These are phyloP conservation scores for Lactarius hatsudake DNA, from an alignment of 768 basidiomycete species.

Conservation along the genomic window DNA sequence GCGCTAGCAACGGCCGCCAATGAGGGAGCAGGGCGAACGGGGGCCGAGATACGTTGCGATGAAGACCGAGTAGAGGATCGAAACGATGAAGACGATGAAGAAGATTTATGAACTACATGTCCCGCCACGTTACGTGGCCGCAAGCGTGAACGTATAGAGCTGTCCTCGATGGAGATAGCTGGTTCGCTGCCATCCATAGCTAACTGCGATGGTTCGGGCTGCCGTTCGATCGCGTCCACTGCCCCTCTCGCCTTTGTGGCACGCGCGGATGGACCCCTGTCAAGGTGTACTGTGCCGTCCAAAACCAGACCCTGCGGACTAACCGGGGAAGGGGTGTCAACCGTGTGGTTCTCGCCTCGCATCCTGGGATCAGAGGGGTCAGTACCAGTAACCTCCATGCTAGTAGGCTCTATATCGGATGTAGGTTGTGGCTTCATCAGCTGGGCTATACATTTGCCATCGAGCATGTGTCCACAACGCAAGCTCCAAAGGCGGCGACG, in stretches of 20 bases:
- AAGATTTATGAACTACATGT: conserved; percentile 13
- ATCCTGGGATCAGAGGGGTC: background rate
- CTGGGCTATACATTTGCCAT: conserved; percentile 68
- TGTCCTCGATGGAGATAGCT: background rate
- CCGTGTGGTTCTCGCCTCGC: conserved; percentile 3
- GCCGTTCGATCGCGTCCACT: background rate
- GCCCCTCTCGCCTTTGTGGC: background rate
- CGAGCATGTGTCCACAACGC: conserved; percentile 74
- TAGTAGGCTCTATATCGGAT: background rate
- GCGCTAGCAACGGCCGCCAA: background rate
- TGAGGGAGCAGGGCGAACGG: background rate
- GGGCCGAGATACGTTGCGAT: conserved; percentile 1
- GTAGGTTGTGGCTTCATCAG: conserved; percentile 46
- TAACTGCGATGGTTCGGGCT: conserved; percentile 3
- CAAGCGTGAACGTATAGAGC: conserved; percentile 24
- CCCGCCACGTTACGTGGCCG: conserved; percentile 23
- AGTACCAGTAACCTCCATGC: background rate
- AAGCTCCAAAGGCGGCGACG: conserved; percentile 63
- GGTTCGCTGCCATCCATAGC: background rate
- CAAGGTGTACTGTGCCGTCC: background rate
- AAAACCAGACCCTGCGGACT: background rate
- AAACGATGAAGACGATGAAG: background rate
- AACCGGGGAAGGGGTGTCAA: background rate
- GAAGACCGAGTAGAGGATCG: background rate
- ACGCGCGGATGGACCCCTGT: background rate